Evolutionary conservation across 1,284 basidiomycete species (phyloP), one percentile per base, ranked within the genome.

Genomic region (Butyriboletus appendiculatus): DNA sequence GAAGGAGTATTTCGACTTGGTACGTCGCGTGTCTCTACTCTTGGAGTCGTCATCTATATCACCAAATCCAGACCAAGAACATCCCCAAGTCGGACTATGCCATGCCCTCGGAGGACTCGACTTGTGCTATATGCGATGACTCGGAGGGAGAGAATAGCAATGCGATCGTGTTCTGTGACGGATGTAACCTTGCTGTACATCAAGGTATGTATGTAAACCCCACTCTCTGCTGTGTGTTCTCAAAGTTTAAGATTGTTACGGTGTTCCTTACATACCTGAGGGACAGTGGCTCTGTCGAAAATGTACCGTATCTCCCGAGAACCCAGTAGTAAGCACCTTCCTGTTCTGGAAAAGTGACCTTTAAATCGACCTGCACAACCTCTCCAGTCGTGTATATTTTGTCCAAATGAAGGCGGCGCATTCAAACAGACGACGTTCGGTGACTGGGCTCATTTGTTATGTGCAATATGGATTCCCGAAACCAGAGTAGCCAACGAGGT

Each of bases 261-360:
- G 97, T 33, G 94, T 99, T 5, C 97, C 97, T 3, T 99, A 99
- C 69, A 98, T 99, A 58, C 97, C 97, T 0, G 97, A 99, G 74
- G 97, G 97, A 1, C 96, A 99, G 73, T 99, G 97, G 97, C 83
- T 99, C 32, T 99, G 97, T 72, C 80, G 97, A 50, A 99, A 99
- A 73, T 99, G 97, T 69, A 98, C 95, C 1, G 95, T 99, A 18
- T 97, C 94, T 2, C 97, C 97, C 0, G 96, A 98, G 71, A 92
- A 90, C 59, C 94, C 96, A 10, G 96, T 99, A 42, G 94, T 95
- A 68, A 63, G 90, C 75, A 16, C 3, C 30, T 41, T 10, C 32
- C 9, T 33, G 7, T 16, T 42, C 28, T n/a, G 8, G 26, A 39
- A 8, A 39, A 20, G 12, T 37, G 15, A 3, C 14, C 7, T 24